Percentiles rank a stretch among this genome's conserved stretches.
Conservation (phyloP, 1,139 yeast species). For the Sugiyamaella sp. region DNA sequence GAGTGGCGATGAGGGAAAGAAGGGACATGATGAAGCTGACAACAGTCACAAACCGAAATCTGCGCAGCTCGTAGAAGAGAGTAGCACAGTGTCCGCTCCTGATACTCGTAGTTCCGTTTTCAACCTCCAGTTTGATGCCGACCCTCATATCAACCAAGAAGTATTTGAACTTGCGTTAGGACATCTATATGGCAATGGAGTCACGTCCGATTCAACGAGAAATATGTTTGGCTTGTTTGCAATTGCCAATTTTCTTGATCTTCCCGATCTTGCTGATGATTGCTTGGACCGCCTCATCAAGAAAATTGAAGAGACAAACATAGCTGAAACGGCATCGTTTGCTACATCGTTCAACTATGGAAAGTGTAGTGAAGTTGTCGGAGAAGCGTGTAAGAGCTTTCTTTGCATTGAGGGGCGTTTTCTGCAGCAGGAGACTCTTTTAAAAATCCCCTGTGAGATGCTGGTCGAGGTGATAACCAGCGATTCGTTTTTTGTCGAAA, state of each 20-base stretch:
- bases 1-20: too few species aligned
- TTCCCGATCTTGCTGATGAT: slow-evolving; percentile 49
- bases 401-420: slow-evolving; percentile 54
- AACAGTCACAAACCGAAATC: too few species aligned
- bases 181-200: slow-evolving; percentile 12
- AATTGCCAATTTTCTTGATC: slow-evolving; percentile 52
- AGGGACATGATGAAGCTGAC: too few species aligned
- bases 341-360: slow-evolving; percentile 51
- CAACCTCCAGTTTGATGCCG: slow-evolving; percentile 8
- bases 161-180: slow-evolving; percentile 14
- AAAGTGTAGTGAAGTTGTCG: slow-evolving; percentile 47
- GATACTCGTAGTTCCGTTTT: background rate
- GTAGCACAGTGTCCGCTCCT: background rate
- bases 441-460: slow-evolving; percentile 48
- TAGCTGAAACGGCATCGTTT: slow-evolving; percentile 47
- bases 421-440: slow-evolving; percentile 49
- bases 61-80: too few species aligned
- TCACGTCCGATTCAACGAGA: slow-evolving; percentile 23
- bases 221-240: slow-evolving; percentile 50
- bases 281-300: slow-evolving; percentile 48
- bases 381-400: slow-evolving; percentile 51
- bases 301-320: slow-evolving; percentile 42
- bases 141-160: slow-evolving; percentile 16
- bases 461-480: slow-evolving; percentile 50
- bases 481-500: slow-evolving; percentile 55